phyloP scores from a whole-genome alignment of 2,329 filamentous ascomycete species.

The Nigrospora osmanthi region DNA sequence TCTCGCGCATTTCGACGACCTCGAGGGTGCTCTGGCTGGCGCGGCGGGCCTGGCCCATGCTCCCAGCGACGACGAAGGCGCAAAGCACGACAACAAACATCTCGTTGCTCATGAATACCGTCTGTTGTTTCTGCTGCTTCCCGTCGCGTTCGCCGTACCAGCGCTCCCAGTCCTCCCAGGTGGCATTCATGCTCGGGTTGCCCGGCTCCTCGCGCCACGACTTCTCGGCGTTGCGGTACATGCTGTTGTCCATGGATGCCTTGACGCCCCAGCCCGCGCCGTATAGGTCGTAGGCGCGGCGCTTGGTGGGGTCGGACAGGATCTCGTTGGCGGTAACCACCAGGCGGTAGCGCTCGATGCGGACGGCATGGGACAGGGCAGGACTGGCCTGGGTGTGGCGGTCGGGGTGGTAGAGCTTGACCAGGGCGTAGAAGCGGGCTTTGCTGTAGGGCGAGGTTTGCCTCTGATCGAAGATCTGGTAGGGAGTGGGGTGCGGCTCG shows the following conservation, averaged over 20 bases:
- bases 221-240: constrained; percentile 30
- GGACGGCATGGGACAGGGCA: constrained; percentile 40
- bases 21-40: constrained; percentile 54
- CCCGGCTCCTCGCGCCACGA: constrained; percentile 41
- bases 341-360: constrained; percentile 63
- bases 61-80: constrained; percentile 60
- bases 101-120: constrained; percentile 67
- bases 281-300: constrained; percentile 48
- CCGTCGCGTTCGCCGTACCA: constrained; percentile 56
- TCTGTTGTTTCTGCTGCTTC: constrained; percentile 37
- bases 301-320: constrained; percentile 70
- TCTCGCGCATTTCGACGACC: constrained; percentile 58
- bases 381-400: constrained; percentile 31
- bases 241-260: constrained; percentile 38
- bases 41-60: constrained; percentile 63
- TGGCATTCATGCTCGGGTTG: constrained; percentile 63
- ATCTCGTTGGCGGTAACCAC: constrained; percentile 80
- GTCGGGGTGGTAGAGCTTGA: constrained; percentile 95
- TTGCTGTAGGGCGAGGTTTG: constrained; percentile 70
- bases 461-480: constrained; percentile 68
- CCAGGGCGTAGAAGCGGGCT: constrained; percentile 76
- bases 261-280: constrained; percentile 28
- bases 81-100: constrained; percentile 70
- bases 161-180: constrained; percentile 95
- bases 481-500: constrained; percentile 61